Evolutionary conservation across 768 basidiomycete genomes (phyloP).

Genomic region (Boletus sp.): DNA sequence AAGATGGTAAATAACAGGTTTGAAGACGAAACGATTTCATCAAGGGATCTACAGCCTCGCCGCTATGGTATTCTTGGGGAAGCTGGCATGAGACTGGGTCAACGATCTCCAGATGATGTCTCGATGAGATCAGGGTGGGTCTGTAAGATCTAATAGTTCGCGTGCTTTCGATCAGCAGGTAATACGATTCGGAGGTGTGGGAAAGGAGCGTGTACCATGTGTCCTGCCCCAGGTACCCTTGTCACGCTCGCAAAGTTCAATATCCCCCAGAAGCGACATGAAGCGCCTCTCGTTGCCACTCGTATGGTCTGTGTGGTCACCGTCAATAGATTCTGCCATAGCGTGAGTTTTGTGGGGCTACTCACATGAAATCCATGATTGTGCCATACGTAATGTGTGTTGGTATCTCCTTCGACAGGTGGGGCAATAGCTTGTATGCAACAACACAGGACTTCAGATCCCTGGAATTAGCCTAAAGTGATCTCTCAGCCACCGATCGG

Average conservation of each 20-base stretch:
- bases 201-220: not conserved
- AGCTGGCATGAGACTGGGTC: not conserved
- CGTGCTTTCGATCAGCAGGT: not conserved
- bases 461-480: not conserved
- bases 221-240: not conserved
- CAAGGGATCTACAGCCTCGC: no score
- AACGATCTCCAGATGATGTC: constrained; percentile 3
- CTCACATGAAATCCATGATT: not conserved
- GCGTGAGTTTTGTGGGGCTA: not conserved
- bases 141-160: not conserved
- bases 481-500: no score
- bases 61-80: no score
- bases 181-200: no score
- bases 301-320: not conserved
- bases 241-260: not conserved
- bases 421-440: not conserved
- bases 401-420: not conserved
- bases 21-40: no score
- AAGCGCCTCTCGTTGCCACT: not conserved
- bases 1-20: no score
- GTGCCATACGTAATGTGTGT: constrained; percentile 3
- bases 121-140: not conserved
- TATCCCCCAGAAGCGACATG: not conserved
- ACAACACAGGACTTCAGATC: not conserved
- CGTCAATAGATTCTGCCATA: not conserved